Evolutionary conservation across 345 rosid genomes (phyloP).

Genomic region (Populus nigra): DNA sequence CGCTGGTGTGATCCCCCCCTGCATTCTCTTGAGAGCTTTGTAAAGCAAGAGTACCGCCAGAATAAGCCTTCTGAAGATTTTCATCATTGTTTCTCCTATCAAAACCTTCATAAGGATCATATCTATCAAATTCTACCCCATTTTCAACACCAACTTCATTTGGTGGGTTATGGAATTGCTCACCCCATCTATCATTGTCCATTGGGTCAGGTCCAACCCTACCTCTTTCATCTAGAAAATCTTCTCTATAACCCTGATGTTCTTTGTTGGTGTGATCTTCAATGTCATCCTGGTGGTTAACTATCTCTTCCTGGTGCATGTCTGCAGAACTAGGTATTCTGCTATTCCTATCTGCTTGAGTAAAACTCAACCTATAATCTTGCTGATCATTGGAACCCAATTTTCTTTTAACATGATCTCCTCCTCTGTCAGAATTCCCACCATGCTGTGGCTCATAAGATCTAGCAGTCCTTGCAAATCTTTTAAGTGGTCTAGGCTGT

Average conservation of each 20-base stretch:
- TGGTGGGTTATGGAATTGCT: constrained; percentile 20
- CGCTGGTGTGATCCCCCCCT: constrained; percentile 5
- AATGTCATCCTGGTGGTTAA: constrained; percentile 1
- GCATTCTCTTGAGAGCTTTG: constrained; percentile 18
- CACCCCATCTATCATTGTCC: constrained; percentile 44
- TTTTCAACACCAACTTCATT: constrained; percentile 22
- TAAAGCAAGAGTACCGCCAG: constrained; percentile 20
- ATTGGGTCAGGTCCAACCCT: constrained; percentile 14
- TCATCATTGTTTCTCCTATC: constrained; percentile 13
- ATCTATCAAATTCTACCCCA: constrained; percentile 29
- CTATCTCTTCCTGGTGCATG: constrained; percentile 19
- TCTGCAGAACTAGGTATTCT: constrained; percentile 21
- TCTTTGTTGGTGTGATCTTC: constrained; percentile 17
- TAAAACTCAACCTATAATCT: constrained; percentile 18
- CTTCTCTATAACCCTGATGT: constrained; percentile 24
- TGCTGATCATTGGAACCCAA: constrained; percentile 16
- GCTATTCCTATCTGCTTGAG: constrained; percentile 12
- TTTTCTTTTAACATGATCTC: constrained; percentile 11
- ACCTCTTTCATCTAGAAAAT: constrained; percentile 22
- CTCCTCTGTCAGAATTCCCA: constrained; percentile 16
- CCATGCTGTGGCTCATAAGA: constrained; percentile 15
- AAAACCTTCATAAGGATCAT: constrained; percentile 22
- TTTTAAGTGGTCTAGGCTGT: constrained; percentile 39
- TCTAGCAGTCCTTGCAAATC: constrained; percentile 18
- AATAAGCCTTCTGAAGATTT: constrained; percentile 12